These are phyloP conservation scores for Coemansia sp. DNA, from an alignment of 192 early-diverging fungal species.

Conservation along the genomic window DNA sequence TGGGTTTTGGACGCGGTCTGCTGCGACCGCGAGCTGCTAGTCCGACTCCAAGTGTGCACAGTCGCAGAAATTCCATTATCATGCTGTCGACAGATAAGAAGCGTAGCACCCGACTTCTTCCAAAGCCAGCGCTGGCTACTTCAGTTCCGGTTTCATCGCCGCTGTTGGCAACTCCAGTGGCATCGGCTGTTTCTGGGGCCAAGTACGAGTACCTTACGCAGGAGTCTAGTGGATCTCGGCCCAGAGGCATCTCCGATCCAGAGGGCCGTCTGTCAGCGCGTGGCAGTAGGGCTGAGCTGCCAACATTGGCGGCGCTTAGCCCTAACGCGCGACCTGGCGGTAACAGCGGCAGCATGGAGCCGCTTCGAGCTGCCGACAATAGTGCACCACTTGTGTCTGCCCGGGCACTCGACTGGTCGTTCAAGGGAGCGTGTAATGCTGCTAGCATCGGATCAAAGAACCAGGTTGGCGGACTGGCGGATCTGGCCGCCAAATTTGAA, in stretches of 20 bases:
- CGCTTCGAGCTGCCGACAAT: neutral
- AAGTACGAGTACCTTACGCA: slow-evolving; percentile 20
- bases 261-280: slow-evolving; percentile 29
- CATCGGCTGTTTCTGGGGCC: slow-evolving; percentile 20
- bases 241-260: slow-evolving; percentile 44
- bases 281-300: slow-evolving; percentile 14
- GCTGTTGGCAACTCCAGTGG: slow-evolving; percentile 10
- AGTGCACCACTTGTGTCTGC: slow-evolving; percentile 8
- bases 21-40: slow-evolving; percentile 22
- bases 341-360: slow-evolving; percentile 9
- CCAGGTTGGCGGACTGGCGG: neutral
- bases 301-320: neutral
- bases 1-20: slow-evolving; percentile 15
- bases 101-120: neutral
- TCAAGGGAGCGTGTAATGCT: neutral
- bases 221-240: slow-evolving; percentile 18
- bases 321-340: neutral
- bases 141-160: slow-evolving; percentile 23
- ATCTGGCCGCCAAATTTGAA: neutral
- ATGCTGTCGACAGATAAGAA: neutral
- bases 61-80: slow-evolving; percentile 13
- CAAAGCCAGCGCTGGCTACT: slow-evolving; percentile 20
- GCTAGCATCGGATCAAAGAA: neutral
- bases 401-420: slow-evolving; percentile 11
- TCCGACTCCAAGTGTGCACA: slow-evolving; percentile 14